Conservation (phyloP, 2,329 filamentous ascomycete species). For the Claviceps africana region DNA sequence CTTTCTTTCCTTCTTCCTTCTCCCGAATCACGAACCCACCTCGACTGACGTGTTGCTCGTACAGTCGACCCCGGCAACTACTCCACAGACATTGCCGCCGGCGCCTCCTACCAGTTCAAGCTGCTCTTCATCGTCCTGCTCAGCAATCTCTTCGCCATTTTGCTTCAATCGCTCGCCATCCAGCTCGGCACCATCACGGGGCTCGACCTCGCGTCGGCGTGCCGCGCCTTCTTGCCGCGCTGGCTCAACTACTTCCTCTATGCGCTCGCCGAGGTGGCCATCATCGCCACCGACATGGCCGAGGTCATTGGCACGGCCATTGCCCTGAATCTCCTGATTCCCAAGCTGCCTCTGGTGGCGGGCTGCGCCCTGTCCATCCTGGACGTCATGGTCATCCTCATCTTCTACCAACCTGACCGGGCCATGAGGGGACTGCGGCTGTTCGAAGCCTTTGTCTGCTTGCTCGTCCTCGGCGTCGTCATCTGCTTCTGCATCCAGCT, state of each 20-base stretch:
- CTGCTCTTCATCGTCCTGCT: conserved; percentile 56
- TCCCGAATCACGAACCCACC: no score
- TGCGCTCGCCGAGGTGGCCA: conserved; percentile 49
- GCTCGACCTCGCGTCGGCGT: conserved; percentile 51
- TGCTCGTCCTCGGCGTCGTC: conserved; percentile 53
- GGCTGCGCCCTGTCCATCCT: conserved; percentile 55
- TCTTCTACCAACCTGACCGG: conserved; percentile 50
- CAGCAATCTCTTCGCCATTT: conserved; percentile 57
- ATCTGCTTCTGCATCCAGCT: conserved; percentile 59
- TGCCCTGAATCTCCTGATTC: conserved; percentile 51
- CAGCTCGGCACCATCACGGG: conserved; percentile 58
- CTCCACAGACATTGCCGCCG: conserved; percentile 54
- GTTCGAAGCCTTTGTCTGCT: conserved; percentile 52
- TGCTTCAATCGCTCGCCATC: conserved; percentile 53
- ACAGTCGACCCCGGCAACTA: conserved; percentile 52
- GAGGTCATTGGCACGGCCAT: conserved; percentile 62
- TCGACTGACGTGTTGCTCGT: not conserved
- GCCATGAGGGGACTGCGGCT: conserved; percentile 43
- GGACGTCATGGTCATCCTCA: conserved; percentile 52
- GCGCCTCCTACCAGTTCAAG: conserved; percentile 49
- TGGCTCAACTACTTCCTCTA: conserved; percentile 53
- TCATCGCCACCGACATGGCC: conserved; percentile 58
- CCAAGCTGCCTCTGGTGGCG: conserved; percentile 49
- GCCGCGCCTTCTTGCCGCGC: conserved; percentile 47
- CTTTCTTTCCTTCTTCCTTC: no score